A percentile compares a stretch with the other conserved stretches of the same genome.
phyloP scores from a whole-genome alignment of 352 stramenopile species.

The Achlya hypogyna region DNA sequence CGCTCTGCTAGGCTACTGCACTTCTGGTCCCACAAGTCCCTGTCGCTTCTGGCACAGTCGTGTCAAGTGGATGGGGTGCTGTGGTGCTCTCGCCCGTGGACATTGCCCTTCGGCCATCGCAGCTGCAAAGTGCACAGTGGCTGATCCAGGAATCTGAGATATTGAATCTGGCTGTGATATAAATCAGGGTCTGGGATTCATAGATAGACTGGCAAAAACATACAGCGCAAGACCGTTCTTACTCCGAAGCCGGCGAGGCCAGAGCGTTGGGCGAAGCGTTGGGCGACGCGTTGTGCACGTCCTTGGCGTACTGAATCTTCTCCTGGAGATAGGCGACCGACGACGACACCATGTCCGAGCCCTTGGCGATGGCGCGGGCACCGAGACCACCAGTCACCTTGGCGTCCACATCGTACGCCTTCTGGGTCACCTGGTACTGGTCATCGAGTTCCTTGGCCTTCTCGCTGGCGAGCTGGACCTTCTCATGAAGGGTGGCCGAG shows the following conservation, averaged over 20 bases:
- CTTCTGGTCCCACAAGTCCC: too few relatives aligned
- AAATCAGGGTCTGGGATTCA: not conserved
- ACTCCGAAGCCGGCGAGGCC: not conserved
- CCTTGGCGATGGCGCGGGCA: slow-evolving; percentile 38
- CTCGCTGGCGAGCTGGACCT: not conserved
- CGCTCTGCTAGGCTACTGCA: too few relatives aligned
- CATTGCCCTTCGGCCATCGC: too few relatives aligned
- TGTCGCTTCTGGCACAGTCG: too few relatives aligned
- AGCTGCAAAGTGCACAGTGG: too few relatives aligned
- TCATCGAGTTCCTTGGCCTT: slow-evolving; percentile 36
- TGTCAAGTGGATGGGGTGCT: too few relatives aligned
- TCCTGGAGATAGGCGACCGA: slow-evolving; percentile 39
- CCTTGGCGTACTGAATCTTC: slow-evolving; percentile 11
- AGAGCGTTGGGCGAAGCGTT: too few relatives aligned
- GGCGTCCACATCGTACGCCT: slow-evolving; percentile 42
- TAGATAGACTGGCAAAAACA: not conserved
- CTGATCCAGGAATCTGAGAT: not conserved
- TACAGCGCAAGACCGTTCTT: not conserved
- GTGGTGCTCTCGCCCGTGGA: too few relatives aligned
- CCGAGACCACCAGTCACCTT: slow-evolving; percentile 58
- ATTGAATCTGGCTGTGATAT: not conserved
- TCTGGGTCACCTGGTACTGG: slow-evolving; percentile 44
- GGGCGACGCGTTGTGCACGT: not conserved
- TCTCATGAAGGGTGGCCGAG: not conserved
- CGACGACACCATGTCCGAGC: slow-evolving; percentile 50